phyloP scores from a whole-genome alignment of 2,329 filamentous ascomycete genomes.

The Zasmidium cellare region DNA sequence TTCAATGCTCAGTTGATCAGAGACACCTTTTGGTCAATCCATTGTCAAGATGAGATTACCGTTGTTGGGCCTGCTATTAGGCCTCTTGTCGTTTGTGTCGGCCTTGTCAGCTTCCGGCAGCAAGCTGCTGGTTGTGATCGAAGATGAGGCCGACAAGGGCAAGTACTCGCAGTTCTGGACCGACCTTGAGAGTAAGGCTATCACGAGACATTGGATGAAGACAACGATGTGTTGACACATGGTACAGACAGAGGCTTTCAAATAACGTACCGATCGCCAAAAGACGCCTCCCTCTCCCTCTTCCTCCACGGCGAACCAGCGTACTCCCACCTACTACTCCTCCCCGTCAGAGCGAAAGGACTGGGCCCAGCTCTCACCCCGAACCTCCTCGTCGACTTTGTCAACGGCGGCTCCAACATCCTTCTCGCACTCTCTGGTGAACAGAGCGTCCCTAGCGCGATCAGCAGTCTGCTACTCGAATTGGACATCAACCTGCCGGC shows the following conservation, averaged over 20 bases:
- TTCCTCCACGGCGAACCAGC: conserved; percentile 83
- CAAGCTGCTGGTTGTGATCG: conserved; percentile 81
- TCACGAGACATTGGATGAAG: conserved; percentile 11
- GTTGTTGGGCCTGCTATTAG: conserved; percentile 56
- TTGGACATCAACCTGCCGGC: conserved; percentile 84
- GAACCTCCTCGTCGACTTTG: conserved; percentile 81
- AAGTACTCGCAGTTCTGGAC: conserved; percentile 79
- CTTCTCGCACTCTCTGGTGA: conserved; percentile 78
- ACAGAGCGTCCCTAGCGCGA: conserved; percentile 66
- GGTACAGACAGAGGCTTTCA: conserved; percentile 75
- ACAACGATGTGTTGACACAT: conserved; percentile 2
- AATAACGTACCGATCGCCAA: conserved; percentile 78
- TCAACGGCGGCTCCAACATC: conserved; percentile 90
- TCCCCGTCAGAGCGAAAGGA: conserved; percentile 89
- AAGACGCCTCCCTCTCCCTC: conserved; percentile 72
- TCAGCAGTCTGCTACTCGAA: conserved; percentile 79
- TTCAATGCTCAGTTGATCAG: conserved; percentile 2
- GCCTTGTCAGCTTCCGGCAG: conserved; percentile 78
- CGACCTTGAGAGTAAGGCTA: conserved; percentile 64
- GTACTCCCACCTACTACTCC: conserved; percentile 87
- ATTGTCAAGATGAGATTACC: conserved; percentile 45
- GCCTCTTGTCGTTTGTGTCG: conserved; percentile 65
- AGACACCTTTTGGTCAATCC: conserved; percentile 3
- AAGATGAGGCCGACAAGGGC: conserved; percentile 77
- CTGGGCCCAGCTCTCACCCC: conserved; percentile 87